These are phyloP conservation scores for Botrytis squamosa DNA, from an alignment of 2,329 filamentous ascomycete genomes.

Conservation along the genomic window DNA sequence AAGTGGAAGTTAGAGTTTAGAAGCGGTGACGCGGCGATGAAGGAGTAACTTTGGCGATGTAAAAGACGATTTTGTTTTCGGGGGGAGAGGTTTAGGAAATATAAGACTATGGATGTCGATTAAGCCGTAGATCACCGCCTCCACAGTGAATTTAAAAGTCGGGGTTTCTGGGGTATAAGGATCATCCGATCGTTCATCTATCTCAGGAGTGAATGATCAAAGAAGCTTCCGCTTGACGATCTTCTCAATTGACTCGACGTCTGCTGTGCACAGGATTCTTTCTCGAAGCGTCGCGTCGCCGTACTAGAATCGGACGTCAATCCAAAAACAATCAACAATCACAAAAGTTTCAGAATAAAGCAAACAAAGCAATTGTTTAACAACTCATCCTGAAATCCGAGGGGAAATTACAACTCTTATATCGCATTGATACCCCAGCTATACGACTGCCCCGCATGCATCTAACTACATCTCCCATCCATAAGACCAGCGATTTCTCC, in stretches of 20 bases:
- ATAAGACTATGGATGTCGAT: not conserved
- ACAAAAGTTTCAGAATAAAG: not conserved
- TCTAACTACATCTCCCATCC: not conserved
- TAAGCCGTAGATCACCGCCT: not conserved
- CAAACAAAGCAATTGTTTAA: not conserved
- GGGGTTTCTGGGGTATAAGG: not conserved
- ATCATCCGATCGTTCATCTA: not conserved
- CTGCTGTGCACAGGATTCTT: not conserved
- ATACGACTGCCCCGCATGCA: not conserved
- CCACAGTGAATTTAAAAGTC: constrained; percentile 9
- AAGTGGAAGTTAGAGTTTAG: not conserved
- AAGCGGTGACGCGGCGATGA: not conserved
- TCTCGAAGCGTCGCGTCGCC: not conserved
- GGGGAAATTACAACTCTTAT: not conserved
- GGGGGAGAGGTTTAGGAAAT: not conserved
- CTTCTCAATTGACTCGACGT: not conserved
- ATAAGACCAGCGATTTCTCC: not conserved
- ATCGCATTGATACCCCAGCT: not conserved
- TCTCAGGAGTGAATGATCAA: not conserved
- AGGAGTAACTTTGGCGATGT: not conserved
- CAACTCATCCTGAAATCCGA: not conserved
- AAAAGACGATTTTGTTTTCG: not conserved
- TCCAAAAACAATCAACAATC: not conserved
- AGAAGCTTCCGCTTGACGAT: not conserved
- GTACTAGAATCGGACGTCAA: not conserved